Evolutionary conservation across 1,284 basidiomycete species (phyloP), one percentile per base, ranked within the genome.

Genomic region (Trichosporon sp.): DNA sequence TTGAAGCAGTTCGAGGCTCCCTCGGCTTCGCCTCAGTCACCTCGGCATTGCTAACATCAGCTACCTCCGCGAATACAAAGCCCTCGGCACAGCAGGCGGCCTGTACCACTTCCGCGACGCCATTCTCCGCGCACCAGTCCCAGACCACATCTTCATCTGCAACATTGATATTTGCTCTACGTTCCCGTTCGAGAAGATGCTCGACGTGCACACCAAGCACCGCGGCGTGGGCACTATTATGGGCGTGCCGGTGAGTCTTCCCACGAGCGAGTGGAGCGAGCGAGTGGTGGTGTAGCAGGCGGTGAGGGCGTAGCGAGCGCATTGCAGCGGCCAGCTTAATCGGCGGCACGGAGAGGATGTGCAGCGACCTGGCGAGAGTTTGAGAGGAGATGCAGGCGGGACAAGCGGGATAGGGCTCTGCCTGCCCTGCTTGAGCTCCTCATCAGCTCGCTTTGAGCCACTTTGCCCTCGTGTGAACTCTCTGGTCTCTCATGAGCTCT

Each of bases 161-260:
- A 83, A 84, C 73, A 82, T 82, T 69, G 83, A 84, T 70, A 81
- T 84, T 64, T 82, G 80, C 69, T 83, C 80, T 62, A 78, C 76
- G 16, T 84, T 82, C 73, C 82, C 82, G 10, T 73, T 84, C 54
- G 63, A 66, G 16, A 74, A 82, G 64, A 74, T 84, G 62, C 79
- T 81, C 66, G 77, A 76, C 21, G 75, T 83, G 67, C 83, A 84
- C 70, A 74, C 74, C 59, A 74, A 74, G 56, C 83, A 84, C 71
- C 76, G 82, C 31, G 83, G 83, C 11, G 82, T 83, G 16, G 83
- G 81, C 32, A 83, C 82, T 8, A 80, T 84, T 64, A 73, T 84
- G 68, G 81, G 80, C 37, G 82, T 83, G 59, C 79, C 78, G 61
- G 81, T 80, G 59, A 63, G 77, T 59, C 5, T 27, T 4, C 4